Percentiles rank a stretch among this genome's conserved stretches.
Evolutionary conservation across 2,329 filamentous ascomycete species (phyloP).

Genomic region (Ceratocystis alfenasii): DNA sequence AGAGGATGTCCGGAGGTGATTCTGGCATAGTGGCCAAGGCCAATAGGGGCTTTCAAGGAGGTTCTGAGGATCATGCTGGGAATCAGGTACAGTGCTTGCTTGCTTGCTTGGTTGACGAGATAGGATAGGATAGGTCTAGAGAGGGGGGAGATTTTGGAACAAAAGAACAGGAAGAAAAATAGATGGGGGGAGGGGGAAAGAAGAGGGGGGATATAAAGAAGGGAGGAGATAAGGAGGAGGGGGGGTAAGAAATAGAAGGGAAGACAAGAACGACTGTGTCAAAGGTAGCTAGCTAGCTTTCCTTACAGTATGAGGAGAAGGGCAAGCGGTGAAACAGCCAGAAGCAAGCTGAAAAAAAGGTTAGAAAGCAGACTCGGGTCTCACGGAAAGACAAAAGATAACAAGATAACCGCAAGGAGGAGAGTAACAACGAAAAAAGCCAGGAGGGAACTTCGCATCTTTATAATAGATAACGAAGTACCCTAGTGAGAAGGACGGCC

Average conservation of each 20-base stretch:
- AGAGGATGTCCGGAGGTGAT: background rate
- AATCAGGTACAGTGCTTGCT: background rate
- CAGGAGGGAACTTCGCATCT: background rate
- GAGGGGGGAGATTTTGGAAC: background rate
- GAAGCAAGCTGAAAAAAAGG: background rate
- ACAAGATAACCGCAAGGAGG: background rate
- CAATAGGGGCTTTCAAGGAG: slow-evolving; percentile 9
- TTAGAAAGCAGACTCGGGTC: background rate
- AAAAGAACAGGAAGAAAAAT: background rate
- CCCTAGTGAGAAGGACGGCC: background rate
- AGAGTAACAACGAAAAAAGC: background rate
- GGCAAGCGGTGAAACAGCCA: background rate
- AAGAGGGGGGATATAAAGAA: background rate
- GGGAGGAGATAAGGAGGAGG: background rate
- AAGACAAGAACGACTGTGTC: no score
- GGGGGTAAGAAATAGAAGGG: background rate
- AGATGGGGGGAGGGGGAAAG: background rate
- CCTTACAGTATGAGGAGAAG: background rate
- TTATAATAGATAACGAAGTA: slow-evolving; percentile 6
- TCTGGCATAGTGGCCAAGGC: slow-evolving; percentile 8
- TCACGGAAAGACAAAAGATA: background rate
- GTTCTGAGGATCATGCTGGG: background rate
- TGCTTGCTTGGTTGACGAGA: background rate
- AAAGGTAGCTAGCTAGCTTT: no score
- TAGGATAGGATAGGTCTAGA: no score